Conservation (phyloP, 345 rosid genomes). For the Chamaenerion angustifolium region DNA sequence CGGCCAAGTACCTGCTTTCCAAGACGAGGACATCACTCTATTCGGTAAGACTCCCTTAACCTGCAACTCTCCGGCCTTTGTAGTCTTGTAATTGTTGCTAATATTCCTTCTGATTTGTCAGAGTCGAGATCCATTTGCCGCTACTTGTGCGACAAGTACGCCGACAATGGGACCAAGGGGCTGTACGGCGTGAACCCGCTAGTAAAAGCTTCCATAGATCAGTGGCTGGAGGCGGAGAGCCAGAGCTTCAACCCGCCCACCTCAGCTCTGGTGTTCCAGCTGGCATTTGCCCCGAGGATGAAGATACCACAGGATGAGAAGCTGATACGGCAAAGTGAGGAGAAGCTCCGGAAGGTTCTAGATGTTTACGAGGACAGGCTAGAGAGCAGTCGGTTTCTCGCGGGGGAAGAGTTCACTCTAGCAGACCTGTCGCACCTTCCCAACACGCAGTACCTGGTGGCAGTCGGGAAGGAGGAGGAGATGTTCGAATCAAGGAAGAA, state of each 20-base stretch:
- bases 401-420: slow-evolving; percentile 53
- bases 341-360: slow-evolving; percentile 39
- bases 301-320: slow-evolving; percentile 37
- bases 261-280: slow-evolving; percentile 42
- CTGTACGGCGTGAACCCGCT: slow-evolving; percentile 40
- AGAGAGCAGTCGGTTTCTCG: slow-evolving; percentile 40
- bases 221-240: slow-evolving; percentile 65
- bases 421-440: slow-evolving; percentile 70
- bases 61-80: not conserved
- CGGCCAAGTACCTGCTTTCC: slow-evolving; percentile 69
- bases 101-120: slow-evolving; percentile 2
- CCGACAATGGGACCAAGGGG: slow-evolving; percentile 34
- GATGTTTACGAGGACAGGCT: slow-evolving; percentile 50
- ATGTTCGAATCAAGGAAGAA: slow-evolving; percentile 37
- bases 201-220: slow-evolving; percentile 58
- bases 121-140: slow-evolving; percentile 57
- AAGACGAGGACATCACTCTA: slow-evolving; percentile 40
- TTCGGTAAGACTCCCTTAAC: slow-evolving; percentile 23
- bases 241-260: slow-evolving; percentile 49
- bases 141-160: slow-evolving; percentile 40
- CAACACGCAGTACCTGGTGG: slow-evolving; percentile 31
- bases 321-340: slow-evolving; percentile 29
- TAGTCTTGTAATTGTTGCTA: not conserved
- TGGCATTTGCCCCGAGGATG: slow-evolving; percentile 44
- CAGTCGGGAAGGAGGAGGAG: slow-evolving; percentile 22